Conservation (phyloP, 2,329 filamentous ascomycete species). For the Claviceps africana region DNA sequence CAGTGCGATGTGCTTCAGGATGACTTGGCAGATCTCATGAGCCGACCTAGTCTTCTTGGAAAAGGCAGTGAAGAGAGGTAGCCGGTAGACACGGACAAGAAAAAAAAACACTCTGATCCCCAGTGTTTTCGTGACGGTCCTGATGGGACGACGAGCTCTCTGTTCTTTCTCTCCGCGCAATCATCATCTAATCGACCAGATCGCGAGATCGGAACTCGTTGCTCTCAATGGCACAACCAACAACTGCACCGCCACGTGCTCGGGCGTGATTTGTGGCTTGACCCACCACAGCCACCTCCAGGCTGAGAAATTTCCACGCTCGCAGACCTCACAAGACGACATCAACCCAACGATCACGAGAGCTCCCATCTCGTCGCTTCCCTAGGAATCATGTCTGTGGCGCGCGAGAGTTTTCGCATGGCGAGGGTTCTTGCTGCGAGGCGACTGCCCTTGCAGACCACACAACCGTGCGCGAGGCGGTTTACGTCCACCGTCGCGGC, state of each 20-base stretch:
- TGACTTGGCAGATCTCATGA: too few relatives aligned
- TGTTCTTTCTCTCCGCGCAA: neutral
- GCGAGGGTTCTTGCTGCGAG: conserved; percentile 18
- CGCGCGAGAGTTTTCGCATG: conserved; percentile 26
- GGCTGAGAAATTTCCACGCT: conserved; percentile 20
- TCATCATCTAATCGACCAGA: neutral
- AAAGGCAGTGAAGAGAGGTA: too few relatives aligned
- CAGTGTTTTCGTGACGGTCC: too few relatives aligned
- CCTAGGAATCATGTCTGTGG: conserved; percentile 23
- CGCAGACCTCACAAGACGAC: conserved; percentile 4
- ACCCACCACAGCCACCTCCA: conserved; percentile 9
- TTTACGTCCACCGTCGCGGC: conserved; percentile 32
- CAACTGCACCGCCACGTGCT: conserved; percentile 3
- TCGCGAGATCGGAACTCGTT: too few relatives aligned
- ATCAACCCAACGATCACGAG: neutral
- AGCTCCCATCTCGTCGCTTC: conserved; percentile 1
- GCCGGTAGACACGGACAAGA: too few relatives aligned
- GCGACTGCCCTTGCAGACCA: conserved; percentile 14
- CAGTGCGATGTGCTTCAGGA: neutral
- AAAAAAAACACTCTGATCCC: too few relatives aligned
- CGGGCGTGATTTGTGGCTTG: conserved; percentile 12
- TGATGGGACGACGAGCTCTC: too few relatives aligned
- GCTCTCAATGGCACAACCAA: too few relatives aligned
- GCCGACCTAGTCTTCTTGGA: too few relatives aligned
- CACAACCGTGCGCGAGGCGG: conserved; percentile 19